Conservation (phyloP, 1,139 yeast genomes). For the Maudiozyma humilis region DNA sequence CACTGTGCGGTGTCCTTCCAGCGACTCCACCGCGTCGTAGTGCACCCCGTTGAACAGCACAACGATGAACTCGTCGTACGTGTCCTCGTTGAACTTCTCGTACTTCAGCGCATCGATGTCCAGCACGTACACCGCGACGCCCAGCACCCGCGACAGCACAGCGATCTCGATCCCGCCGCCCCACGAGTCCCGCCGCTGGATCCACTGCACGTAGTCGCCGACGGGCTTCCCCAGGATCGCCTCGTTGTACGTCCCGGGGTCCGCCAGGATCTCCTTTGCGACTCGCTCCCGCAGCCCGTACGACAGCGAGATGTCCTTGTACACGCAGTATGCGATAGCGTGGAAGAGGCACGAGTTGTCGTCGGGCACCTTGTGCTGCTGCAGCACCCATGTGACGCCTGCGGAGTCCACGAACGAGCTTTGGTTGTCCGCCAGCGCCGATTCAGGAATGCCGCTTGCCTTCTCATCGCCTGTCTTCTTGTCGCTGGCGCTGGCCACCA, state of each 20-base stretch:
- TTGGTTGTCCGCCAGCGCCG: slow-evolving; percentile 5
- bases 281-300: slow-evolving; percentile 20
- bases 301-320: slow-evolving; percentile 29
- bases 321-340: slow-evolving; percentile 51
- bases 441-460: not conserved
- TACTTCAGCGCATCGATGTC: slow-evolving; percentile 60
- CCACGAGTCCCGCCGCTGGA: slow-evolving; percentile 56
- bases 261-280: slow-evolving; percentile 33
- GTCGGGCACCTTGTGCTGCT: slow-evolving; percentile 57
- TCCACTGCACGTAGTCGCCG: slow-evolving; percentile 55
- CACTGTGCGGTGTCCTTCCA: slow-evolving; percentile 33
- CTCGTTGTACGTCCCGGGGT: slow-evolving; percentile 46
- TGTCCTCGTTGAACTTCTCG: slow-evolving; percentile 48
- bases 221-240: slow-evolving; percentile 52
- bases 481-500: slow-evolving; percentile 17
- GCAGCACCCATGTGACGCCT: slow-evolving; percentile 9
- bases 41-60: slow-evolving; percentile 68
- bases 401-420: slow-evolving; percentile 4
- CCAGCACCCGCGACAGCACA: slow-evolving; percentile 49
- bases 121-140: slow-evolving; percentile 49
- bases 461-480: not conserved
- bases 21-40: slow-evolving; percentile 55
- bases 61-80: slow-evolving; percentile 38
- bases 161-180: slow-evolving; percentile 81
- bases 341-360: slow-evolving; percentile 77